phyloP scores from a whole-genome alignment of 2,329 filamentous ascomycete species.

The Tolypocladium tropicale region DNA sequence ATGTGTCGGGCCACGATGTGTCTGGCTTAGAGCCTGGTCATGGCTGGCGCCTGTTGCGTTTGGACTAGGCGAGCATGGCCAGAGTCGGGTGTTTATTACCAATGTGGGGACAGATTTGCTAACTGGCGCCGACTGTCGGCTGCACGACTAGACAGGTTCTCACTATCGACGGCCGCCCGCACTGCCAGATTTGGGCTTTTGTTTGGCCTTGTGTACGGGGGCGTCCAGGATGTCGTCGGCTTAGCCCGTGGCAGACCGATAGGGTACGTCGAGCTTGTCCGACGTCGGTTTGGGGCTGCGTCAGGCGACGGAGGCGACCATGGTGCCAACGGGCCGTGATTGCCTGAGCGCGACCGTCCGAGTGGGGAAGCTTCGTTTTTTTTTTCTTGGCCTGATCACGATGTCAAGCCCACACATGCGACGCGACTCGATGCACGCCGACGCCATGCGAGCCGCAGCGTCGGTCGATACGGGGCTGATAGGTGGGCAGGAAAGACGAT shows the following conservation, averaged over 20 bases:
- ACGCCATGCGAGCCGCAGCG: constrained; percentile 2
- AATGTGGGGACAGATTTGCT: constrained; percentile 10
- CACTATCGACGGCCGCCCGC: constrained; percentile 62
- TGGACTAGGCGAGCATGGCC: constrained; percentile 8
- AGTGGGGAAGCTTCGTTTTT: background rate
- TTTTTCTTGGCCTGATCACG: background rate
- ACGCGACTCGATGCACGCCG: constrained; percentile 2
- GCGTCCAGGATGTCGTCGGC: constrained; percentile 67
- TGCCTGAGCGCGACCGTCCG: constrained; percentile 3
- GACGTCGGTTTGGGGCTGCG: constrained; percentile 27
- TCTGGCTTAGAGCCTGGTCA: background rate
- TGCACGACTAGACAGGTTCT: constrained; percentile 57
- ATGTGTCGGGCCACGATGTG: background rate
- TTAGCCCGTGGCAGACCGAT: constrained; percentile 60
- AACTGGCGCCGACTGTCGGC: constrained; percentile 18
- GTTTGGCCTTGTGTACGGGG: constrained; percentile 70
- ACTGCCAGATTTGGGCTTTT: constrained; percentile 73
- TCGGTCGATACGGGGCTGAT: background rate
- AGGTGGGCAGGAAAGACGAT: background rate
- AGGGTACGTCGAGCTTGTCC: constrained; percentile 61
- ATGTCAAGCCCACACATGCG: background rate
- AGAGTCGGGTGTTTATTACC: constrained; percentile 14
- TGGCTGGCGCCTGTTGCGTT: background rate
- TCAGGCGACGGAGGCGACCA: constrained; percentile 8
- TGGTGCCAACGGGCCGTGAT: constrained; percentile 3